Conservation (phyloP, 192 early-diverging fungal species). For the Dissophora globulifera region DNA sequence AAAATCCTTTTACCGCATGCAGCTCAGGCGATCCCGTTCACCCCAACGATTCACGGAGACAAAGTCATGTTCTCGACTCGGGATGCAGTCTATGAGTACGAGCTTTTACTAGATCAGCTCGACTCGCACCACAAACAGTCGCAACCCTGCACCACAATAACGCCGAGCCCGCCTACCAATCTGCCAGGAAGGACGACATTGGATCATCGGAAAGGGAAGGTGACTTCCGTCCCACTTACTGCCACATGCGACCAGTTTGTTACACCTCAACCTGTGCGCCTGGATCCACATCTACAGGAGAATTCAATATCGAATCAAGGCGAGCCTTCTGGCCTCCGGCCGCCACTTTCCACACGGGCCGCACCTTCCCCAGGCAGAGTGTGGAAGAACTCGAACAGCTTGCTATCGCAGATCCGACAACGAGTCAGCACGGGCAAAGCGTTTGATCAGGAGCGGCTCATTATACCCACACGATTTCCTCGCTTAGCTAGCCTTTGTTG, state of each 20-base stretch:
- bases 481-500: slow-evolving; percentile 37
- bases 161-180: not conserved
- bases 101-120: slow-evolving; percentile 29
- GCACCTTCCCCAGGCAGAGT: slow-evolving; percentile 12
- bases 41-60: slow-evolving; percentile 35
- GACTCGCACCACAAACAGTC: slow-evolving; percentile 2
- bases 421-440: slow-evolving; percentile 17
- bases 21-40: slow-evolving; percentile 47
- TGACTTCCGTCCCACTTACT: slow-evolving; percentile 1
- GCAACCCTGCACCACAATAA: not conserved
- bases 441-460: slow-evolving; percentile 23
- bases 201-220: not conserved
- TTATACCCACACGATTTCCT: slow-evolving; percentile 50
- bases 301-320: not conserved
- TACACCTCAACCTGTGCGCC: not conserved
- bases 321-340: not conserved
- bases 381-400: slow-evolving; percentile 49
- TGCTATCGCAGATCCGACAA: slow-evolving; percentile 50
- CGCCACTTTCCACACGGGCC: not conserved
- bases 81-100: slow-evolving; percentile 48
- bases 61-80: slow-evolving; percentile 51
- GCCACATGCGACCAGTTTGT: not conserved
- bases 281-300: too few species aligned
- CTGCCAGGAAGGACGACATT: not conserved
- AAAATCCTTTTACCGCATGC: slow-evolving; percentile 43